Base-by-base conservation (phyloP, 169 alveolate genomes). In the Cryptosporidium baileyi region DNA sequence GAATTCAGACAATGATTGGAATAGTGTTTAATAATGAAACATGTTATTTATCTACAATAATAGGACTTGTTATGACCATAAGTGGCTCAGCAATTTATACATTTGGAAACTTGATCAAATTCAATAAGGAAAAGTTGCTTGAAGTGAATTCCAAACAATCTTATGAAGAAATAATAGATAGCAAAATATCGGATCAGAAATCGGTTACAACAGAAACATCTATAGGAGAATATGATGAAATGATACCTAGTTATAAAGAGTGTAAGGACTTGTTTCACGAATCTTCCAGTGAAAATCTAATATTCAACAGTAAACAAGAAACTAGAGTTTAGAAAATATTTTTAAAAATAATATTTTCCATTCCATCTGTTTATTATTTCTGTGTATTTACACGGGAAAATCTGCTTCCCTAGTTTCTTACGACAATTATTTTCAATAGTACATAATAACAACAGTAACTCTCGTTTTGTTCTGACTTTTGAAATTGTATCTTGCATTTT, bases 61-160 rank as follows among this genome's bases (percentile, higher is more conserved):
- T 74, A 22, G 67, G 82, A 52, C 47, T 74, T 15, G n/a, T 24
- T 15, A 30, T 74, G 54, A 74, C 82, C 13, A 52, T 74, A 22
- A 49, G 82, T 17, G 82, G 82, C 19, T 74, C 82, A 19, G 65
- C 65, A 5, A 57, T 74, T 5, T 74, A 74, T 34, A 38, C 82
- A 5, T 74, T 74, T 74, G 67, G 44, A 52, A 49, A 54, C 41
- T 28, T 74, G 1, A n/a, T n/a, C n/a, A n/a, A n/a, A n/a, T n/a
- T n/a, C n/a, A n/a, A n/a, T n/a, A n/a, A n/a, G n/a, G n/a, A n/a
- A n/a, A n/a, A n/a, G n/a, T n/a, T n/a, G n/a, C n/a, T n/a, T n/a
- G n/a, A n/a, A n/a, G n/a, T n/a, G n/a, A n/a, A n/a, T n/a, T n/a
- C n/a, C n/a, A n/a, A n/a, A n/a, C n/a, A n/a, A n/a, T n/a, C n/a